Conservation (phyloP, 1,284 basidiomycete species). For the Ganoderma sinense region DNA sequence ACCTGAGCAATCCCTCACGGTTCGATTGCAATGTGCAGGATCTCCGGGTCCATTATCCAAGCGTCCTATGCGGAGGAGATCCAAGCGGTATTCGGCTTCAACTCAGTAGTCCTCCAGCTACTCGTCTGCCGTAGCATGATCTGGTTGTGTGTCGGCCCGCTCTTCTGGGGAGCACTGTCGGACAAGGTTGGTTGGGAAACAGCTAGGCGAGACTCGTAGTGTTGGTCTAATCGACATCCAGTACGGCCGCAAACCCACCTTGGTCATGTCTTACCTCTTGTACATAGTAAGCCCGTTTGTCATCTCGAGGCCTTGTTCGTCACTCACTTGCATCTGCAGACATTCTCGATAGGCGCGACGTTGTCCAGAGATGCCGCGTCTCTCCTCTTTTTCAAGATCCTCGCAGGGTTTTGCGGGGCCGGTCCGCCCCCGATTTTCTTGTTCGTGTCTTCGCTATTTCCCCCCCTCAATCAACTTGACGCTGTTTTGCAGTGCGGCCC, state of each 20-base stretch:
- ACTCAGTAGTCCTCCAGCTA: background rate
- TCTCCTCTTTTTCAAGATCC: background rate
- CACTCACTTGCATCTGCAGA: background rate
- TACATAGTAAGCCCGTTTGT: background rate
- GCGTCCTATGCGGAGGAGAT: background rate
- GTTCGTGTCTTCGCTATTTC: background rate
- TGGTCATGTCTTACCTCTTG: background rate
- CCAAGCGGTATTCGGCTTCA: background rate
- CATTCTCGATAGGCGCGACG: background rate
- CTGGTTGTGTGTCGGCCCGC: background rate
- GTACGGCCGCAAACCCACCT: background rate
- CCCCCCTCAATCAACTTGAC: background rate
- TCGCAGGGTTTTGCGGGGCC: background rate
- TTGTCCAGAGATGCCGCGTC: background rate
- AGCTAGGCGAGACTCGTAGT: background rate
- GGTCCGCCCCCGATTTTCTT: background rate
- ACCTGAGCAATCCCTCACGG: background rate
- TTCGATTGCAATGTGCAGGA: background rate
- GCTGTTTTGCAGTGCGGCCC: background rate
- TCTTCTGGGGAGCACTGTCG: constrained; percentile 1
- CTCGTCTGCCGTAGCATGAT: background rate
- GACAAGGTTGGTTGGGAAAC: background rate
- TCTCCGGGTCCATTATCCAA: background rate
- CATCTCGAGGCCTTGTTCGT: background rate
- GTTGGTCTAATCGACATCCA: background rate